A percentile compares a stretch with the other conserved stretches of the same genome.
Evolutionary conservation across 345 rosid genomes (phyloP).

Genomic region (Salix udensis): DNA sequence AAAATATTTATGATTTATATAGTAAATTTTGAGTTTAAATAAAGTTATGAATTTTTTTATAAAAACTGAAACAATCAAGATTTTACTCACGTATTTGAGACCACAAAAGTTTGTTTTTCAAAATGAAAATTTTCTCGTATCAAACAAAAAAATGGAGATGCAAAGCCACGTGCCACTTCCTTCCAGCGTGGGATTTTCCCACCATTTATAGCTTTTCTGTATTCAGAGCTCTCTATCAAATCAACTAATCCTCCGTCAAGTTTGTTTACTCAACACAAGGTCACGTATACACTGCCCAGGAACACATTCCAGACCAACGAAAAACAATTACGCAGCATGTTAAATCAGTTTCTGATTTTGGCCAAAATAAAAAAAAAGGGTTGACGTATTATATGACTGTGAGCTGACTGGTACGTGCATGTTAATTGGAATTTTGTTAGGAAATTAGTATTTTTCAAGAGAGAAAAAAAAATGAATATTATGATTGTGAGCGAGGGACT

Average conservation of each 20-base stretch:
- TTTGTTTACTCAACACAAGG: background rate
- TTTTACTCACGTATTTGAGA: accelerated
- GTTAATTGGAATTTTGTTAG: background rate
- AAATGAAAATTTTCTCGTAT: too few species aligned
- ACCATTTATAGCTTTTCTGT: background rate
- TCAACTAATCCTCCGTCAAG: background rate
- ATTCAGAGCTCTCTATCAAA: background rate
- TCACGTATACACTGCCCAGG: background rate
- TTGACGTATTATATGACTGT: too few species aligned
- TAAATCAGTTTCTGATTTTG: background rate
- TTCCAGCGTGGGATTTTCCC: background rate
- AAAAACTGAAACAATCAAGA: too few species aligned
- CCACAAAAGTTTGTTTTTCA: too few species aligned
- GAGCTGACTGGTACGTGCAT: background rate
- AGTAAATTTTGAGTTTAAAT: accelerated
- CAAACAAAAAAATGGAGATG: background rate
- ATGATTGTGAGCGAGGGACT: background rate
- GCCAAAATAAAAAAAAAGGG: background rate
- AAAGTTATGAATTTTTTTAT: too few species aligned
- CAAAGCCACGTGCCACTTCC: background rate
- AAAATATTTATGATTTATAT: too few species aligned
- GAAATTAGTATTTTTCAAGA: background rate
- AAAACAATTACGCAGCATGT: background rate
- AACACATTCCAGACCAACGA: background rate
- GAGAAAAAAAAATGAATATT: background rate